These are phyloP conservation scores for Rubia tinctorum DNA, from an alignment of 305 asterid species.

Conservation along the genomic window DNA sequence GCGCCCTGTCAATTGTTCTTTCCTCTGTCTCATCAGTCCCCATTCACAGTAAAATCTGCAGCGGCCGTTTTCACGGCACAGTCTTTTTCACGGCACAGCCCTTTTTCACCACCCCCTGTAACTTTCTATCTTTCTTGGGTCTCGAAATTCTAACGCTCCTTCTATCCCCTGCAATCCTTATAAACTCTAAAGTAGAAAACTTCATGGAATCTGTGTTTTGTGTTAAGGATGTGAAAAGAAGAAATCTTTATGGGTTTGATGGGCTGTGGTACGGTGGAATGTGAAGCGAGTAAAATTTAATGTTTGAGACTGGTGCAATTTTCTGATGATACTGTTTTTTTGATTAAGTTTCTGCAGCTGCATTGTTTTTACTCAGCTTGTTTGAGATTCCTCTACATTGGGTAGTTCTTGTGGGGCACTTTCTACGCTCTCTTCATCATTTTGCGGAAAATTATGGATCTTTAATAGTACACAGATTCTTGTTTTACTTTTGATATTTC, in stretches of 20 bases:
- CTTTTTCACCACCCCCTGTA: conserved; percentile 25
- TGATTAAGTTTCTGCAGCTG: conserved; percentile 26
- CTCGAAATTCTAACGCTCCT: conserved; percentile 6
- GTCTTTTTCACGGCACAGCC: conserved; percentile 36
- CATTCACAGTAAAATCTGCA: conserved; percentile 30
- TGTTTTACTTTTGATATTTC: neutral
- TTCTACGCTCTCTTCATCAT: neutral
- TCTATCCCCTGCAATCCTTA: neutral
- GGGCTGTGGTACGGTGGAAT: neutral
- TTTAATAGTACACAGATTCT: conserved; percentile 11
- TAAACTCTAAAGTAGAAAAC: neutral
- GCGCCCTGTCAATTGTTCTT: neutral
- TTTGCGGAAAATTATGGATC: conserved; percentile 18
- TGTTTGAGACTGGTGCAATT: conserved; percentile 7
- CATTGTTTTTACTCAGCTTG: conserved; percentile 16
- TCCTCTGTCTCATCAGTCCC: conserved; percentile 17
- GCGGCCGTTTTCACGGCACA: conserved; percentile 66
- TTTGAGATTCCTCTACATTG: conserved; percentile 14
- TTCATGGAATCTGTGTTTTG: neutral
- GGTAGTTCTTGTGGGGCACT: conserved; percentile 11
- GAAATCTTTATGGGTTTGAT: neutral
- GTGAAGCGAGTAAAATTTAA: conserved; percentile 7
- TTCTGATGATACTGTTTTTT: conserved; percentile 26
- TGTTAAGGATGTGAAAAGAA: neutral
- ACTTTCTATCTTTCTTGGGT: conserved; percentile 26